Percentiles rank a stretch among this genome's conserved stretches.
phyloP scores from a whole-genome alignment of 768 basidiomycete species.

The Mycena galopus region DNA sequence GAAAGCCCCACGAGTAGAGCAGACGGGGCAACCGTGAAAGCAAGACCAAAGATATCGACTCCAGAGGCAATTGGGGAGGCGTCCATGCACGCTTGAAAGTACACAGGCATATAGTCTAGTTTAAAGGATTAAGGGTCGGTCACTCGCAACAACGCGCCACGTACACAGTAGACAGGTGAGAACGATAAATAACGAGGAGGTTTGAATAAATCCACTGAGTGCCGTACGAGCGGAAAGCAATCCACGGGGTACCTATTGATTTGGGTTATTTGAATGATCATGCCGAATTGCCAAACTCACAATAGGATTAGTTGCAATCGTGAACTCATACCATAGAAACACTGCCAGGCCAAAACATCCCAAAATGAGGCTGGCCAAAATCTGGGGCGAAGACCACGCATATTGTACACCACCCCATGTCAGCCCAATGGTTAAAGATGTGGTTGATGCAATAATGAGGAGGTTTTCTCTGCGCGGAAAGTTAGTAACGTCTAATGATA shows the following conservation, averaged over 20 bases:
- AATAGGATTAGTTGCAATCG: slow-evolving; percentile 44
- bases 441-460: slow-evolving; percentile 46
- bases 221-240: slow-evolving; percentile 18
- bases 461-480: slow-evolving; percentile 46
- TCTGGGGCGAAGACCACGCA: slow-evolving; percentile 49
- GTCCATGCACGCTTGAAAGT: slow-evolving; percentile 57
- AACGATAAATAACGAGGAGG: slow-evolving; percentile 16
- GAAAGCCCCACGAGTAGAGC: slow-evolving; percentile 46
- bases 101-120: slow-evolving; percentile 56
- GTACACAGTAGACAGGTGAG: slow-evolving; percentile 11
- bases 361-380: slow-evolving; percentile 52
- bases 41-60: slow-evolving; percentile 45
- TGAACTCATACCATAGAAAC: slow-evolving; percentile 53
- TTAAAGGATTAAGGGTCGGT: neutral
- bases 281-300: slow-evolving; percentile 36
- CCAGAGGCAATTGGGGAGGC: slow-evolving; percentile 47
- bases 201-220: slow-evolving; percentile 26
- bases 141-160: neutral
- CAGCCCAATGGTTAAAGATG: slow-evolving; percentile 48
- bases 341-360: slow-evolving; percentile 48
- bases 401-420: slow-evolving; percentile 57
- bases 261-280: slow-evolving; percentile 36
- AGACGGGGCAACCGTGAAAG: slow-evolving; percentile 24
- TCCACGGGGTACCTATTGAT: slow-evolving; percentile 15
- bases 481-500: neutral